Evolutionary conservation across 208 protist species (phyloP).

Genomic region (Trypanosoma grayi): DNA sequence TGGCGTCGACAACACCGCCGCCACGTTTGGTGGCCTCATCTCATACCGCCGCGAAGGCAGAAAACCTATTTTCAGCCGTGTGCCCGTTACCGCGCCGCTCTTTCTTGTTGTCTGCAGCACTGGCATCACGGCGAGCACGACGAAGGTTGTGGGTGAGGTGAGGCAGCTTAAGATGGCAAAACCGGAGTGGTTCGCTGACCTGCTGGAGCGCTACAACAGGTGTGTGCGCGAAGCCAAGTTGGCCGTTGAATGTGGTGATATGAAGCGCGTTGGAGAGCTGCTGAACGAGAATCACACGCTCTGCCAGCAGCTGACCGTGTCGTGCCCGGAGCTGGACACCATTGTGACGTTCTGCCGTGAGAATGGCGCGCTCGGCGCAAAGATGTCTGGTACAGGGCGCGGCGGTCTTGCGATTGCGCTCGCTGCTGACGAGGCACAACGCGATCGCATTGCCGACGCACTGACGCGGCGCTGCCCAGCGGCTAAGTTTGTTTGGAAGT

Average conservation of each 20-base stretch:
- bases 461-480: constrained; percentile 38
- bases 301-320: constrained; percentile 58
- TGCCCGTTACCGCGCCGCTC: constrained; percentile 32
- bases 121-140: constrained; percentile 81
- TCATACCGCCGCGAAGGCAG: constrained; percentile 41
- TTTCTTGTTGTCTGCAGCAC: constrained; percentile 82
- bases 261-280: constrained; percentile 37
- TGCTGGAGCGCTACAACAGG: constrained; percentile 40
- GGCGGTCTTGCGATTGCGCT: constrained; percentile 77
- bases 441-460: constrained; percentile 40
- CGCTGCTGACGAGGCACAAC: constrained; percentile 21
- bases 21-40: constrained; percentile 87
- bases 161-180: constrained; percentile 40
- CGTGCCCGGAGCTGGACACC: constrained; percentile 60
- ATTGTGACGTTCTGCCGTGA: constrained; percentile 49
- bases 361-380: constrained; percentile 66
- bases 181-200: constrained; percentile 37
- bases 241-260: constrained; percentile 46
- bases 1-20: constrained; percentile 88
- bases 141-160: constrained; percentile 64
- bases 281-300: constrained; percentile 74
- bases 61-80: constrained; percentile 35
- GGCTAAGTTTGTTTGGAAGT: constrained; percentile 77
- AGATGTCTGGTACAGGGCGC: constrained; percentile 79
- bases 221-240: constrained; percentile 35